Evolutionary conservation across 306 rosid genomes (phyloP).

Genomic region (Lagenaria siceraria): DNA sequence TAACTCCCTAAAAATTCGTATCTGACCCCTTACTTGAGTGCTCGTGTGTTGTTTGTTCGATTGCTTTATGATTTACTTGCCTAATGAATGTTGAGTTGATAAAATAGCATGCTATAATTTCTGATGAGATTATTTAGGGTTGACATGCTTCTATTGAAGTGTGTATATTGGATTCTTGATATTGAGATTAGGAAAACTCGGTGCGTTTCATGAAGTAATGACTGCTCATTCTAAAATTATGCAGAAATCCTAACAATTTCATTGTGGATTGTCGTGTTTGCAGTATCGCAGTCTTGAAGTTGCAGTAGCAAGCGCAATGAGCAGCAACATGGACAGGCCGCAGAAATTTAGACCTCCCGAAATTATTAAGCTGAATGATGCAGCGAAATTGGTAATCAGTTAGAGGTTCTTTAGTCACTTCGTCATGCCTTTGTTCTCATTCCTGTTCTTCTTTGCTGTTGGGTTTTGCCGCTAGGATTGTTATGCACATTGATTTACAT

Average conservation of each 20-base stretch:
- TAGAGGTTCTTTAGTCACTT: not conserved
- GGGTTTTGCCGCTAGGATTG: not conserved
- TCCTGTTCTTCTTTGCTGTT: not conserved
- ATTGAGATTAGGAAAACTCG: not conserved
- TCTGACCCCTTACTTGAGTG: not conserved
- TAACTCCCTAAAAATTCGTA: not conserved
- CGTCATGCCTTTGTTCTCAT: not conserved
- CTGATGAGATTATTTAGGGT: not conserved
- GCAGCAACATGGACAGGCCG: constrained; percentile 21
- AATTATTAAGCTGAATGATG: constrained; percentile 51
- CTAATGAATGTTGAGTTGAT: not conserved
- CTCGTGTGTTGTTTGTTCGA: not conserved
- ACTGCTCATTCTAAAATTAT: not conserved
- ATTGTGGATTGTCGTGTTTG: not conserved
- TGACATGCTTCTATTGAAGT: not conserved
- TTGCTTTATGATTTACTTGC: not conserved
- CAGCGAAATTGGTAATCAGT: constrained; percentile 62
- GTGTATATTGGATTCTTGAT: not conserved
- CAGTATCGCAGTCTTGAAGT: not conserved
- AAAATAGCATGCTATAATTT: not conserved
- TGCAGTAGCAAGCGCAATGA: constrained; percentile 12
- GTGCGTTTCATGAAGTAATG: not conserved
- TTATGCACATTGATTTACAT: not conserved
- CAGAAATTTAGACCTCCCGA: constrained; percentile 33
- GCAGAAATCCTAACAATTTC: not conserved